Percentiles rank a stretch among this genome's conserved stretches.
phyloP scores from a whole-genome alignment of 139 green algal species.

The Chlamydomonas sp. region DNA sequence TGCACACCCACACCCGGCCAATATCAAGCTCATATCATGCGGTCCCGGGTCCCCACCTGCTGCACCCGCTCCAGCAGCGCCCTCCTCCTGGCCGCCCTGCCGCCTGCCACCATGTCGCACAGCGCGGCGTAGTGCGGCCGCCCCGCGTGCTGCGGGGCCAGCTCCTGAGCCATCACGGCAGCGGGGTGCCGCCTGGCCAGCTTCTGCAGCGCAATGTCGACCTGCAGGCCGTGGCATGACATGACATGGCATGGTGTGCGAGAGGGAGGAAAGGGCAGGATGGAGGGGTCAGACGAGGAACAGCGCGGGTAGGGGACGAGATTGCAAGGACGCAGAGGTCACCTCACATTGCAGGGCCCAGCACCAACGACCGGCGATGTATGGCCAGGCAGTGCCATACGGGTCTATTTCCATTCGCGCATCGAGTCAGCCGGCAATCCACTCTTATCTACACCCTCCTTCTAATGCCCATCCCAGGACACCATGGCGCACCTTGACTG shows the following conservation, averaged over 20 bases:
- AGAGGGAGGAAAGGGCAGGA: neutral
- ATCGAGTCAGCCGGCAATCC: neutral
- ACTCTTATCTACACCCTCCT: no score
- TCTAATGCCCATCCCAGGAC: no score
- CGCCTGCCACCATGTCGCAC: conserved; percentile 14
- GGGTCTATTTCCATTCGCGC: no score
- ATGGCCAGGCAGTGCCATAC: no score
- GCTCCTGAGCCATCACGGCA: conserved; percentile 59
- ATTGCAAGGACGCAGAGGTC: neutral
- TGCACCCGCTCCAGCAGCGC: neutral
- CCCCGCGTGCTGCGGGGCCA: conserved; percentile 25
- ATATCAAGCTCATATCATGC: neutral
- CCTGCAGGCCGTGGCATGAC: conserved; percentile 33
- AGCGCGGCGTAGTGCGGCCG: conserved; percentile 30
- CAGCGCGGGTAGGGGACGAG: neutral
- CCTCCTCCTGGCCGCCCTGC: neutral
- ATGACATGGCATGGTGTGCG: neutral
- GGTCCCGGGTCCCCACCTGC: neutral
- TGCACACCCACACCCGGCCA: no score
- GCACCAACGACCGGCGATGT: no score
- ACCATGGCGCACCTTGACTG: no score
- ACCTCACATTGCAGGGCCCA: no score
- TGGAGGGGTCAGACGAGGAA: neutral
- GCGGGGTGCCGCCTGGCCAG: conserved; percentile 66
- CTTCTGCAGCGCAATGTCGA: conserved; percentile 58